These are phyloP conservation scores for Amanita rubescens DNA, from an alignment of 768 basidiomycete genomes.

Conservation along the genomic window DNA sequence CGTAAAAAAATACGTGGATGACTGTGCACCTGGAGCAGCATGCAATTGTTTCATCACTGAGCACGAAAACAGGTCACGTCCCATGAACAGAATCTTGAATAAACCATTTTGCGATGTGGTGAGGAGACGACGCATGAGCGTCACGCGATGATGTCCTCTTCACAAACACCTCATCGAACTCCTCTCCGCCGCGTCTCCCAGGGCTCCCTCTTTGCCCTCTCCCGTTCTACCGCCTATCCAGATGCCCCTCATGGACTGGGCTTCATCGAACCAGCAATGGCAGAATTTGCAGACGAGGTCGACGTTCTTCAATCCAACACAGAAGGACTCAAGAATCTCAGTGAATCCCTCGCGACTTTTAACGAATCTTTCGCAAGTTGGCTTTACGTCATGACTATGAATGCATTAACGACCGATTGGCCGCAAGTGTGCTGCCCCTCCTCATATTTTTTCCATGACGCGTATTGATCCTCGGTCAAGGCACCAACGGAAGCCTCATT, in stretches of 20 bases:
- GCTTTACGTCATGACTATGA: conserved; percentile 91
- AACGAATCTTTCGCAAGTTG: conserved; percentile 93
- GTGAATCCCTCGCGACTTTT: conserved; percentile 72
- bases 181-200: conserved; percentile 88
- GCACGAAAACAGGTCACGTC: conserved; percentile 86
- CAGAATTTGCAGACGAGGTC: conserved; percentile 85
- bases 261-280: conserved; percentile 77
- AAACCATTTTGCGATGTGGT: conserved; percentile 13
- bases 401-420: conserved; percentile 91
- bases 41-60: conserved; percentile 59
- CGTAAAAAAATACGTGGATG: background rate
- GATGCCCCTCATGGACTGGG: conserved; percentile 80
- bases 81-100: conserved; percentile 81
- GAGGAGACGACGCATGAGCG: too few relatives aligned
- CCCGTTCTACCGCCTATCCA: conserved; percentile 63
- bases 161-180: conserved; percentile 58
- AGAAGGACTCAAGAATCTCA: conserved; percentile 61
- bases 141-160: background rate
- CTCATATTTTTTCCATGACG: background rate
- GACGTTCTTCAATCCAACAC: conserved; percentile 74
- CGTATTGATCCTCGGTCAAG: conserved; percentile 23
- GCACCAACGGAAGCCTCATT: conserved; percentile 58
- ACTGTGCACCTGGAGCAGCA: conserved; percentile 51
- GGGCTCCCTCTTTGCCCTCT: conserved; percentile 81
- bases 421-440: conserved; percentile 50